Base-by-base conservation (phyloP, 805 yeast species). In the Zygotorulaspora danielsina region DNA sequence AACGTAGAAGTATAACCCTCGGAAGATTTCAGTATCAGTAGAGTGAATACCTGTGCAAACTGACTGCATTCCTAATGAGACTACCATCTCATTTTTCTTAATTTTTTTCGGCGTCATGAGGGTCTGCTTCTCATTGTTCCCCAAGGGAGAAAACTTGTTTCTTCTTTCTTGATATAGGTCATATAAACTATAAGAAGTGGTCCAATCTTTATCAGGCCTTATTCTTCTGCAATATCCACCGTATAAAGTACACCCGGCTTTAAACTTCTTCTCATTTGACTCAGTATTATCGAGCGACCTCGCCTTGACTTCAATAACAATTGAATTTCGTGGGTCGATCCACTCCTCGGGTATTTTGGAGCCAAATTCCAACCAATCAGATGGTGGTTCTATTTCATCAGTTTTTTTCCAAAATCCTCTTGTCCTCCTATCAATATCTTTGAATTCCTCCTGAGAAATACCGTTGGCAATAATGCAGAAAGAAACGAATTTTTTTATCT, bases 381-480 rank as follows among this genome's bases (percentile, higher is more conserved):
- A 39, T 0, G 79, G 76, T 3, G 79, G 79, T 17, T 59, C 51
- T 0, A 46, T 49, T 3, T 53, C 53, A 6, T 67, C 64, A 41
- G 60, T 67, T 15, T 64, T 58, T 1, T 63, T 65, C 95, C 95
- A 84, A 45, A 76, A 72, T 1, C 78, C 80, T 28, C 69, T 59
- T 0, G 93, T 76, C 6, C 65, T 42, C 15, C 75, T 65, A 27
- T 75, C 75, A 26, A 93, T 79, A 32, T 67, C 67, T 21, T 73
- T 72, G 44, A 73, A 81, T 41, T 83, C 89, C 1, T 71, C 74
- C 1, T 65, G 61, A 7, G 85, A 74, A 42, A 90, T 76, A 1
- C 97, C 97, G 54, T 89, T 87, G 1, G 95, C 90, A 32, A 89
- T 83, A 15, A 75, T 71, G 51, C 95, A 81, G 43, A 90, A 81